Evolutionary conservation across 768 basidiomycete species (phyloP).

Genomic region (Phylloporus rhodoxanthus): DNA sequence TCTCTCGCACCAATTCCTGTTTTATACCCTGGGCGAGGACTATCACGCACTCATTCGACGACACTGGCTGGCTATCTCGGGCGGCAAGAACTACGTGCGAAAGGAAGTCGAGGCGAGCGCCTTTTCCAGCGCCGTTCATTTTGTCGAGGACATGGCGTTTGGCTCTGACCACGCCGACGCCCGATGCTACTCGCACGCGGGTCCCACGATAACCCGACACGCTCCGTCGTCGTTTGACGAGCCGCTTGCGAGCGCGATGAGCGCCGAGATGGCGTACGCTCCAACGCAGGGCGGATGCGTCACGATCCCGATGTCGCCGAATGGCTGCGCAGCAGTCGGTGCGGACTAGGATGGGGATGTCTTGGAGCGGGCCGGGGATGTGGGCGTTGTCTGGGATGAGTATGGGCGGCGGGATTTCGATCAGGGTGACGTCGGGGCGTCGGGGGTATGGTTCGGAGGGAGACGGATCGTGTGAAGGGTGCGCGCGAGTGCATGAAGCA

Average conservation of each 20-base stretch:
- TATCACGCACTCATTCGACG: constrained; percentile 81
- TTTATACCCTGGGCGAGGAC: constrained; percentile 65
- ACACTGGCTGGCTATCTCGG: constrained; percentile 53
- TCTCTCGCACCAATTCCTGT: constrained; percentile 79
- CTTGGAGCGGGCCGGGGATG: constrained; percentile 14
- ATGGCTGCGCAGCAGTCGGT: constrained; percentile 36
- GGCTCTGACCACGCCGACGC: constrained; percentile 1
- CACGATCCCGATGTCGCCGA: constrained; percentile 72
- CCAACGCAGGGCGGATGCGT: constrained; percentile 32
- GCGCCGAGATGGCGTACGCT: constrained; percentile 52
- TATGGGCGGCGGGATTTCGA: constrained; percentile 34
- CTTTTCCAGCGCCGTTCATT: constrained; percentile 28
- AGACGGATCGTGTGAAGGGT: constrained; percentile 33
- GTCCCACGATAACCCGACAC: constrained; percentile 39
- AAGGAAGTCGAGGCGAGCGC: constrained; percentile 64
- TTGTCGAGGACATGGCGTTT: constrained; percentile 18
- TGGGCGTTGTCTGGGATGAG: constrained; percentile 16
- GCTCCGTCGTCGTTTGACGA: constrained; percentile 57
- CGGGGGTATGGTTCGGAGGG: constrained; percentile 48
- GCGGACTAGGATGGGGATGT: background rate
- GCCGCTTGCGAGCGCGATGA: constrained; percentile 69
- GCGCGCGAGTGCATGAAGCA: background rate
- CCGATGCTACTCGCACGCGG: constrained; percentile 24
- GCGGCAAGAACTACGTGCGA: constrained; percentile 61
- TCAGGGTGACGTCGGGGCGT: constrained; percentile 61